These are phyloP conservation scores for Spergularia marina DNA, from an alignment of 148 eudicot species.

Conservation along the genomic window DNA sequence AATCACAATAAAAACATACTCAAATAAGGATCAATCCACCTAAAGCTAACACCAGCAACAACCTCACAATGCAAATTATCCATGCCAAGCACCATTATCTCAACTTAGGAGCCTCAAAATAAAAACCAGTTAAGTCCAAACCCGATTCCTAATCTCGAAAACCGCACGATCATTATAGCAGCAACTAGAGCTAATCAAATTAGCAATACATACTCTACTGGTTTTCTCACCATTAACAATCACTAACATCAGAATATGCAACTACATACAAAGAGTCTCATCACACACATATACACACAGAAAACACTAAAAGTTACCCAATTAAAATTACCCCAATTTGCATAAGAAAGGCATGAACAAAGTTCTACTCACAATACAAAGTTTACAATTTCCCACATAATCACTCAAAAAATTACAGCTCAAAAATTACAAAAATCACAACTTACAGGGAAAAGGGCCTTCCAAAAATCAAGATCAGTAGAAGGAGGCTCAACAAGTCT, in stretches of 20 bases:
- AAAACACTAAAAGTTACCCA: too few species aligned
- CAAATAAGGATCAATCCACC: not conserved
- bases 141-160: not conserved
- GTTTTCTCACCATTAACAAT: not conserved
- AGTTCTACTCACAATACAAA: too few species aligned
- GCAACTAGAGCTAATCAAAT: not conserved
- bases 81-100: not conserved
- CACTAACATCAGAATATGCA: not conserved
- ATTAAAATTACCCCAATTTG: too few species aligned
- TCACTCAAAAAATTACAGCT: not conserved
- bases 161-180: not conserved
- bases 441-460: constrained; percentile 79
- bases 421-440: not conserved
- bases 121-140: not conserved
- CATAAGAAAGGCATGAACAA: too few species aligned
- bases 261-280: too few species aligned
- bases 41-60: constrained; percentile 4
- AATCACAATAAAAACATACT: not conserved
- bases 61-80: not conserved
- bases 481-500: constrained; percentile 65
- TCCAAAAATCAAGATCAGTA: constrained; percentile 89
- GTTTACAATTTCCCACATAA: too few species aligned
- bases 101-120: constrained; percentile 10
- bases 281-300: too few species aligned
- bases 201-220: not conserved